Percentiles rank a stretch among this genome's conserved stretches.
Conservation (phyloP, 257 asterid genomes). For the Jacaranda copaia region DNA sequence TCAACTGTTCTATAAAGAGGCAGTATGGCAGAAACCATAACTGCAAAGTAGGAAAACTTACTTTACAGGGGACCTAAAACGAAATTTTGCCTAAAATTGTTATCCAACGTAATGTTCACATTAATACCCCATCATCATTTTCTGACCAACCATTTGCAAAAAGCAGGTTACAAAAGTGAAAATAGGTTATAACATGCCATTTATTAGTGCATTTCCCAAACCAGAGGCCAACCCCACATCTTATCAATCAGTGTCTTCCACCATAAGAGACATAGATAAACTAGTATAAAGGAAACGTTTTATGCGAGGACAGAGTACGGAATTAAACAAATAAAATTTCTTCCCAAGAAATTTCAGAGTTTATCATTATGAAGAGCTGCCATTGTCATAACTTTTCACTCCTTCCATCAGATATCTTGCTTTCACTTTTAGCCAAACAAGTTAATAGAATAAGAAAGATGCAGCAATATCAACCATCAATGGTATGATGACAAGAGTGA, state of each 20-base stretch:
- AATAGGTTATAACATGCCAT: background rate
- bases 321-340: background rate
- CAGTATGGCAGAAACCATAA: background rate
- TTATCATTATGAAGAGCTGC: background rate
- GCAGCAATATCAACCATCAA: conserved; percentile 12
- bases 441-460: background rate
- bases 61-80: background rate
- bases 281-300: background rate
- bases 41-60: background rate
- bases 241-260: background rate
- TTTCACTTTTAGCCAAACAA: background rate
- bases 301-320: background rate
- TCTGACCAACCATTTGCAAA: background rate
- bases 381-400: background rate
- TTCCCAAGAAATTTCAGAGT: background rate
- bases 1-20: background rate
- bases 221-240: background rate
- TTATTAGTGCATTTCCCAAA: conserved; percentile 1
- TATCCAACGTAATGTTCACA: background rate
- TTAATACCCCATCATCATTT: background rate
- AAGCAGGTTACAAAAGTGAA: background rate
- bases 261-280: background rate
- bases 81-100: background rate
- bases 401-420: background rate
- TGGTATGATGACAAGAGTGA: background rate